Base-by-base conservation (phyloP, 495 filamentous ascomycete genomes). In the Achaetomiella virescens region DNA sequence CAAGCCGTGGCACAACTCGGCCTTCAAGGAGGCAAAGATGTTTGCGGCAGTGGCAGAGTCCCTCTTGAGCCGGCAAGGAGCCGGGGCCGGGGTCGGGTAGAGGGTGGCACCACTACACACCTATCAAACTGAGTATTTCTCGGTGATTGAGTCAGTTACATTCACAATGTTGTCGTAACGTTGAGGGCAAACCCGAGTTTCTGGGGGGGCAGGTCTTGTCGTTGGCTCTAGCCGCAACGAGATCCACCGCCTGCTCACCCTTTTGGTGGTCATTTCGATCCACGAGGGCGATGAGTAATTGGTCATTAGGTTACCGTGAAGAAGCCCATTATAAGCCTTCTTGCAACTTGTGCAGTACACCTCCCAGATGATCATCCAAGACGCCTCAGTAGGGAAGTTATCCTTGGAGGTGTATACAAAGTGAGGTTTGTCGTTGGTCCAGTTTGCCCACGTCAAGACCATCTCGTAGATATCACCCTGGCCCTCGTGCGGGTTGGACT, bases 141-240 rank as follows among this genome's bases (percentile, higher is more conserved):
- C 0, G 22, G 21, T 6, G 10, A 17, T 3, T 21, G 2, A n/a
- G n/a, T n/a, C n/a, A n/a, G n/a, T n/a, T n/a, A n/a, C 15, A 1
- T 6, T 3, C 12, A 29, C n/a, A n/a, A n/a, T n/a, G 14, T 17
- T 15, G 35, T 27, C 36, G 21, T 51, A 9, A 52, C 27, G 18
- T 33, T 51, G 48, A 51, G 20, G 17, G 40, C 20, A 11, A 44
- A 10, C 3, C 49, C 49, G 6, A 38, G 45, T 6, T 44, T 31
- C 24, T n/a, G n/a, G 48, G 6, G 9, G 18, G 2, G 14, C 48
- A 51, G 36, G 35, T 40, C 9, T 6, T 8, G 21, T 40, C 21
- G 18, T 51, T 27, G 48, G 61, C 62, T 33, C 68, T 69, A 21
- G 61, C 66, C 35, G 70, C 60, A 38, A 65, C 62, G 24, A 72